A percentile compares a stretch with the other conserved stretches of the same genome.
Conservation (phyloP, 495 filamentous ascomycete genomes). For the Podospora comata region DNA sequence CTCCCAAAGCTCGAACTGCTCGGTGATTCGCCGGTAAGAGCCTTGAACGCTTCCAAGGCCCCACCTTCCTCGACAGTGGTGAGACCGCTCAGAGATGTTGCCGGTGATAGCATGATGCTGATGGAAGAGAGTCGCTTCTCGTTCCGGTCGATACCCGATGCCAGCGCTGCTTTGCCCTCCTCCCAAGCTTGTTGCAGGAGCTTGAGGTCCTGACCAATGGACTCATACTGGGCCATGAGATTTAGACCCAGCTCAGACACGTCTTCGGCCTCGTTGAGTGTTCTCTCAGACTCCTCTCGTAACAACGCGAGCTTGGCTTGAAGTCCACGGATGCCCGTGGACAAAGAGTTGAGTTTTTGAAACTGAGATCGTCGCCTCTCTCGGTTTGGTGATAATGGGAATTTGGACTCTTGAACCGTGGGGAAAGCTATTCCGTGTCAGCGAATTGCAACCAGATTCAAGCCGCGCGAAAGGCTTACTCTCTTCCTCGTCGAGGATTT, state of each 20-base stretch:
- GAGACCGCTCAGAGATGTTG: constrained; percentile 73
- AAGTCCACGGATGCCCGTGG: constrained; percentile 83
- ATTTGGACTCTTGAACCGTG: constrained; percentile 53
- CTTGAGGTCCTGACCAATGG: constrained; percentile 82
- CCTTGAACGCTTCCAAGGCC: constrained; percentile 64
- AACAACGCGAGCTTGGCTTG: constrained; percentile 94
- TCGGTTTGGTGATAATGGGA: constrained; percentile 67
- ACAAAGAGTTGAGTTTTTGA: constrained; percentile 78
- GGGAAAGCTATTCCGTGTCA: constrained; percentile 35
- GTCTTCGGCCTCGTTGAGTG: constrained; percentile 70
- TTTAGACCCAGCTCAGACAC: constrained; percentile 67
- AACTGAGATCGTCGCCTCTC: constrained; percentile 82
- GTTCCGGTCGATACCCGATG: constrained; percentile 68
- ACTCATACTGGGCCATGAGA: constrained; percentile 87
- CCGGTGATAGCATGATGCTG: constrained; percentile 68
- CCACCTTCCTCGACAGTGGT: constrained; percentile 83
- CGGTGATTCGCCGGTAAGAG: constrained; percentile 64
- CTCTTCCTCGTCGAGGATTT: constrained; percentile 78
- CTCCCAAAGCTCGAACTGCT: constrained; percentile 33
- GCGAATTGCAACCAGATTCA: background rate
- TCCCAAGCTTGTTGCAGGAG: constrained; percentile 89
- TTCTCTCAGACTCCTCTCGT: constrained; percentile 80
- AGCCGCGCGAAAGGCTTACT: constrained; percentile 50
- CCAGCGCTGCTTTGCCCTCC: constrained; percentile 70
- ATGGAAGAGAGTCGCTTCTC: constrained; percentile 68